Evolutionary conservation across 1,139 yeast species (phyloP).

Genomic region (Geotrichum bryndzae): DNA sequence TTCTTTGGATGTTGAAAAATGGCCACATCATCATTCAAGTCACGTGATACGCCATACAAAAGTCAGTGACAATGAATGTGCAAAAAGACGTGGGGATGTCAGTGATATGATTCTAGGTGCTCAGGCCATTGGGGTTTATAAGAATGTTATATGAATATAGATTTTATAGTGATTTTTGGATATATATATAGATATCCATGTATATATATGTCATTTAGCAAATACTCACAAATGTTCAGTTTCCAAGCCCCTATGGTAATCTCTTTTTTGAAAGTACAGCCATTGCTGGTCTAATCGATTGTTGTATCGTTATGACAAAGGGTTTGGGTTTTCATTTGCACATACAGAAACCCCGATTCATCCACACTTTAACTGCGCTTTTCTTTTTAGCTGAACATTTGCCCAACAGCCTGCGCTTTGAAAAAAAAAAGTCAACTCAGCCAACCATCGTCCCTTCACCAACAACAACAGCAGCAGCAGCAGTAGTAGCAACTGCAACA

Average conservation of each 20-base stretch:
- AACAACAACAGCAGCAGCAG: neutral
- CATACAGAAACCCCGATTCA: neutral
- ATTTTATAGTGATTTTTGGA: too few species aligned
- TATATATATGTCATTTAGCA: too few species aligned
- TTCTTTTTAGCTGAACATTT: neutral
- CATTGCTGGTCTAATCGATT: too few species aligned
- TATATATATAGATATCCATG: too few species aligned
- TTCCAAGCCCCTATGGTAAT: too few species aligned
- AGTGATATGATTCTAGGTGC: too few species aligned
- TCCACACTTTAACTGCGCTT: neutral
- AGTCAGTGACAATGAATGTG: neutral
- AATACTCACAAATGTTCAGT: too few species aligned
- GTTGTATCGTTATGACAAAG: neutral
- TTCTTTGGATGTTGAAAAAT: neutral
- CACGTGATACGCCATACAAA: neutral
- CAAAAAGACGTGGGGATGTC: too few species aligned
- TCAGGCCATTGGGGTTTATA: too few species aligned
- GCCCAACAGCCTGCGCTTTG: too few species aligned
- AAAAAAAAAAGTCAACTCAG: neutral
- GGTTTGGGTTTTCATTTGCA: neutral
- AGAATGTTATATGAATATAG: too few species aligned
- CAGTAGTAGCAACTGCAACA: neutral
- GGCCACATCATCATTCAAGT: conserved; percentile 6
- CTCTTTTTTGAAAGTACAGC: too few species aligned
- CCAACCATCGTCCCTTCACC: neutral